Conservation (phyloP, 2,329 filamentous ascomycete species). For the Bipolaris sorokiniana region DNA sequence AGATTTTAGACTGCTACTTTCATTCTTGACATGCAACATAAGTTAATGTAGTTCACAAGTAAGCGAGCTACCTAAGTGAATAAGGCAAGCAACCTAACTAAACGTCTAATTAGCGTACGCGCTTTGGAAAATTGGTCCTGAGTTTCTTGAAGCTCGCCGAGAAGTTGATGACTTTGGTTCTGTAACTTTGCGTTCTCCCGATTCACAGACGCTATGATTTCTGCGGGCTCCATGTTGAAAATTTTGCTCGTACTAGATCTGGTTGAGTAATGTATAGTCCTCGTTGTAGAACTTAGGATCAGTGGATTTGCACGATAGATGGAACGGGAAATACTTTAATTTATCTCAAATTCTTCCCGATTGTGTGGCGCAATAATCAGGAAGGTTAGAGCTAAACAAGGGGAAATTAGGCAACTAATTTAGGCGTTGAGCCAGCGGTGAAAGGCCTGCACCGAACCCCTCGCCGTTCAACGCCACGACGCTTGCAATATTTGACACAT, state of each 20-base stretch:
- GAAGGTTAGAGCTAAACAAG: background rate
- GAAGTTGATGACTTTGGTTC: background rate
- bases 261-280: background rate
- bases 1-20: no score
- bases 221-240: background rate
- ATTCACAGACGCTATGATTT: background rate
- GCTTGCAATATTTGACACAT: background rate
- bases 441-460: background rate
- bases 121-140: background rate
- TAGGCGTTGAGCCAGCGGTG: background rate
- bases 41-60: no score
- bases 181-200: background rate
- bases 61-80: no score
- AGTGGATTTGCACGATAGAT: background rate
- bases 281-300: background rate
- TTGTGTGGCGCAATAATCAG: background rate
- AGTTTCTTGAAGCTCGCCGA: background rate
- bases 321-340: background rate
- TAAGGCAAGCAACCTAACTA: no score
- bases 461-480: background rate
- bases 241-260: background rate
- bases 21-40: no score
- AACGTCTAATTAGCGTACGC: no score
- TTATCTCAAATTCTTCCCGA: background rate
- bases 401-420: background rate